Base-by-base conservation (phyloP, 495 filamentous ascomycete genomes). In the Aspergillus panamensis region DNA sequence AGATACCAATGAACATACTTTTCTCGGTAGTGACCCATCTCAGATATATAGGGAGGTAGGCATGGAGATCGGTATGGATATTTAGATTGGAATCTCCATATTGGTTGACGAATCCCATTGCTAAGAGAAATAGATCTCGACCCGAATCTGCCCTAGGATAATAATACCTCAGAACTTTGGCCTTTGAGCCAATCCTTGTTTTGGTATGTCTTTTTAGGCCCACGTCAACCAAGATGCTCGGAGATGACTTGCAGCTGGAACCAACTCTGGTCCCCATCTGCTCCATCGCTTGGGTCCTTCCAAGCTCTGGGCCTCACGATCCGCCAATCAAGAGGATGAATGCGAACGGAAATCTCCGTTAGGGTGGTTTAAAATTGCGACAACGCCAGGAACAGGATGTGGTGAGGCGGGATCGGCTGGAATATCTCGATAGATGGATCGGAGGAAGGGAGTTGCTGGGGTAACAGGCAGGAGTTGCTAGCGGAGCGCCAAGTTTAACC, bases 381-480 rank as follows among this genome's bases (percentile, higher is more conserved):
- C 49, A 9, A 16, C 13, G 45, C 54, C 19, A 43, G 51, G 30
- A 45, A 42, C 35, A 16, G 37, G 51, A 48, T 30, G 17, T 31
- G 40, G 30, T 47, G 8, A 10, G 39, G 39, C 30, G 29, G 14
- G 33, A 25, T 25, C 25, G 39, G 39, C 30, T 16, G 14, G 33
- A 25, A 2, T 5, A 25, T 25, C 25, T 25, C 25, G 25, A 25
- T 25, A 25, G 25, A 25, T 25, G 32, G 53, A 56, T 53, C 52
- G 59, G 63, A 66, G 40, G 32, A 61, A 63, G 62, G 60, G 64
- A 72, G 73, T 75, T 75, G 66, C 69, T 53, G 25, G 57, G 64
- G 68, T 63, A 75, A 75, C 73, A 42, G 3, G 1, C 16, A 48
- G 55, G 58, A 25, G 25, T 2, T 25, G 25, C 13, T 51, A 37